Conservation (phyloP, 2,329 filamentous ascomycete genomes). For the Aspergillus amoenus region DNA sequence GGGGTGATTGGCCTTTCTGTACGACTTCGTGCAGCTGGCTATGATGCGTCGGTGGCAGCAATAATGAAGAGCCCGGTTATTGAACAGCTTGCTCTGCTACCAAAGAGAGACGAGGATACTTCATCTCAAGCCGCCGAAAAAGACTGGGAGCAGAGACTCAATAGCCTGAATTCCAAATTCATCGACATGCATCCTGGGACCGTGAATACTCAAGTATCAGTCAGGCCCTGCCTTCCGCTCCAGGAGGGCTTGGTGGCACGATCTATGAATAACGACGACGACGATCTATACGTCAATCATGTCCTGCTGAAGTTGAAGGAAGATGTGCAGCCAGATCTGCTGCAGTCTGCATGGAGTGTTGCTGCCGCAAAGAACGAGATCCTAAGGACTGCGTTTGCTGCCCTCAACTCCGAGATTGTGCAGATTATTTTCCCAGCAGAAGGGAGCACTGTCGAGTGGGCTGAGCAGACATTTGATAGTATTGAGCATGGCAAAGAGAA, state of each 20-base stretch:
- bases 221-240: not conserved
- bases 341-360: too few species aligned
- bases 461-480: not conserved
- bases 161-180: not conserved
- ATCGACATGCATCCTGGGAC: not conserved
- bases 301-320: not conserved
- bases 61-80: not conserved
- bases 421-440: not conserved
- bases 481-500: not conserved
- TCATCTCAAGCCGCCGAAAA: not conserved
- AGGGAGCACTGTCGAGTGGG: not conserved
- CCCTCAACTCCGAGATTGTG: not conserved
- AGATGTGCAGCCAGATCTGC: not conserved
- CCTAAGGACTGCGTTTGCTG: not conserved
- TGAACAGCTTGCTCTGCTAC: not conserved
- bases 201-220: not conserved
- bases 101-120: not conserved
- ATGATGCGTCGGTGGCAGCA: not conserved
- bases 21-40: not conserved
- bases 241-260: not conserved
- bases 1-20: not conserved
- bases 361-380: not conserved
- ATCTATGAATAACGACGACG: not conserved
- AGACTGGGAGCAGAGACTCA: not conserved
- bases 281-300: not conserved